phyloP scores from a whole-genome alignment of 179 eudicot genomes.

The Nepenthes alata region DNA sequence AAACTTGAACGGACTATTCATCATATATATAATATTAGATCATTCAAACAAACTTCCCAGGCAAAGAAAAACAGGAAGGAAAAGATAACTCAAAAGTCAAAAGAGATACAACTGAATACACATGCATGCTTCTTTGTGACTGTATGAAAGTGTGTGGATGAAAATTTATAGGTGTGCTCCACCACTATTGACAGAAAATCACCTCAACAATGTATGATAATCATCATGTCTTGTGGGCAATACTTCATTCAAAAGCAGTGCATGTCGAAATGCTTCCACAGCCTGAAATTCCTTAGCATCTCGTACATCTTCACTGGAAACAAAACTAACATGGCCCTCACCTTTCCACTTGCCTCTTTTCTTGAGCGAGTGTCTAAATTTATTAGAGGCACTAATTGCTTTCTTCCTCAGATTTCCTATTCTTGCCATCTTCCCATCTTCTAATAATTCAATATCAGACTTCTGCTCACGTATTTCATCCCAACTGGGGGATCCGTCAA shows the following conservation, averaged over 20 bases:
- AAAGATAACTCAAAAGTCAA: too few relatives aligned
- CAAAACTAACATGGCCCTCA: conserved; percentile 11
- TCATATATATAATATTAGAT: too few relatives aligned
- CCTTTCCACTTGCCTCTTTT: conserved; percentile 32
- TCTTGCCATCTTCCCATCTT: conserved; percentile 31
- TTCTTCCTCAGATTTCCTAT: conserved; percentile 31
- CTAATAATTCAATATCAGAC: conserved; percentile 28
- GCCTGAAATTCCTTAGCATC: conserved; percentile 43
- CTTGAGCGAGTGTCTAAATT: conserved; percentile 28
- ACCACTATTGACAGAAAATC: conserved; percentile 2
- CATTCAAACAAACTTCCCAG: too few relatives aligned
- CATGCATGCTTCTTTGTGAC: not conserved
- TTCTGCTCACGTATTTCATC: conserved; percentile 29
- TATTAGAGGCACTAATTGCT: not conserved
- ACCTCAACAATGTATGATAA: conserved; percentile 49
- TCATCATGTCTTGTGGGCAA: conserved; percentile 52
- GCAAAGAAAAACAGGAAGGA: too few relatives aligned
- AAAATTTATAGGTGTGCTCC: not conserved
- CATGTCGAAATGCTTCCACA: conserved; percentile 43
- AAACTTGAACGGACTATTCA: too few relatives aligned
- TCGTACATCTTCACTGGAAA: conserved; percentile 37
- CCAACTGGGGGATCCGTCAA: conserved; percentile 22
- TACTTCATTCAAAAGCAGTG: conserved; percentile 29
- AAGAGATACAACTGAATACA: too few relatives aligned
- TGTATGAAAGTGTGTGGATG: not conserved